Evolutionary conservation across 371 early-diverging fungal species (phyloP), one percentile per base, ranked within the genome.

Genomic region (Syncephalastrum racemosum): DNA sequence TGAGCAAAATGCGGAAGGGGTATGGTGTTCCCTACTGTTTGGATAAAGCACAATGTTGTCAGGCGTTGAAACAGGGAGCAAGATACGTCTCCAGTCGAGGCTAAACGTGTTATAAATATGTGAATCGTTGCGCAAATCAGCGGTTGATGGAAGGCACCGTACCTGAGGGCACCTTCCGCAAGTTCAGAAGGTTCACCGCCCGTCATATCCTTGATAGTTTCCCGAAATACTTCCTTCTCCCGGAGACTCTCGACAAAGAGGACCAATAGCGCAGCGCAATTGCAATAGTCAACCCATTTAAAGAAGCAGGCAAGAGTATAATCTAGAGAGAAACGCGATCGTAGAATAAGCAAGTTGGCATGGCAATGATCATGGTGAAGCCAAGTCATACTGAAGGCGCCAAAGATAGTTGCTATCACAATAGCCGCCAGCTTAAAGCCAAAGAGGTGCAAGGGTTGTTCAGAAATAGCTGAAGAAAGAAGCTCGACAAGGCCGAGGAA

Each of bases 61-160:
- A 12, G 82, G 74, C 39, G 57, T 59, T 59, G 71, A 74, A 24
- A 72, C 40, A 0, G 84, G 84, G 46, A 79, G 78, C 48, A 77
- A 22, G 23, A 83, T n/a, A 44, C 57, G 56, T 20, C 41, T 59
- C 24, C 50, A 22, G 22, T 39, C 15, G n/a, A 47, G 36, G 12
- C 67, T 59, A 47, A 20, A n/a, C 22, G 46, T 18, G 23, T 10
- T 10, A 41, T 40, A 22, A 40, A 45, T 12, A 18, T 27, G 44
- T 4, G 27, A 31, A 25, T 43, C n/a, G 22, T 40, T n/a, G 16
- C 46, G 3, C 8, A 13, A 1, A 24, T 44, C 5, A 25, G 10
- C 16, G 25, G 13, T 44, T 18, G 39, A 14, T 27, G 39, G 40
- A 25, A 46, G 13, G 18, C 13, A 19, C 12, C n/a, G 18, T 60